Conservation (phyloP, 768 basidiomycete genomes). For the Lactifluus pinguis region DNA sequence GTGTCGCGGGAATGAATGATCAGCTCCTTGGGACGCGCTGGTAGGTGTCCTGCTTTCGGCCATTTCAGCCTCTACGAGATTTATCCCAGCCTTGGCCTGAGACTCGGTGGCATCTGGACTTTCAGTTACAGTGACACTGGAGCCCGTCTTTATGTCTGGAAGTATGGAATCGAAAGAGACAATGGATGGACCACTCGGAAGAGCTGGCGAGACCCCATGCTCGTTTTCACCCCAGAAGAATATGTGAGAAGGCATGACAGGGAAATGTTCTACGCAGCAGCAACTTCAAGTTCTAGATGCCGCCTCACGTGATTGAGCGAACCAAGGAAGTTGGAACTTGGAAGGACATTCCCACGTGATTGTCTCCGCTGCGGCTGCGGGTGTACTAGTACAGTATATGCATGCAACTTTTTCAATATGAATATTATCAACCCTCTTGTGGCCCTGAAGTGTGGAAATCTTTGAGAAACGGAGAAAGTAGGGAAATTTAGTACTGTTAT, state of each 20-base stretch:
- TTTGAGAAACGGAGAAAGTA: too few relatives aligned
- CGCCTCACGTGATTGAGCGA: too few relatives aligned
- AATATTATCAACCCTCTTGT: too few relatives aligned
- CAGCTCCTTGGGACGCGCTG: not conserved
- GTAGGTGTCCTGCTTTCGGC: not conserved
- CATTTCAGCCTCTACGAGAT: not conserved
- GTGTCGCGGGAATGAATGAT: constrained; percentile 3
- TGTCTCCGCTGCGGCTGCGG: too few relatives aligned
- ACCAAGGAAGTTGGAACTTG: too few relatives aligned
- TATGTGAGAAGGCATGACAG: not conserved
- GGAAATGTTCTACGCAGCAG: too few relatives aligned
- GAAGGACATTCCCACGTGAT: too few relatives aligned
- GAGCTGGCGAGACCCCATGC: not conserved
- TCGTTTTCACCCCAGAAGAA: not conserved
- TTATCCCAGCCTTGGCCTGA: not conserved
- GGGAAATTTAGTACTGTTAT: too few relatives aligned
- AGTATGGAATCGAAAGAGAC: not conserved
- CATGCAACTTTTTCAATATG: too few relatives aligned
- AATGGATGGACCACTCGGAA: not conserved
- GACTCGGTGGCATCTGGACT: not conserved
- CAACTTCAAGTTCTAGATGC: too few relatives aligned
- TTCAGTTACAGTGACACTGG: not conserved
- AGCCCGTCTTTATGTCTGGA: not conserved
- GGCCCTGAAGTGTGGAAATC: too few relatives aligned
- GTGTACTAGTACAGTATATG: too few relatives aligned